Evolutionary conservation across 2,329 filamentous ascomycete species (phyloP).

Genomic region (Diplodia corticola): DNA sequence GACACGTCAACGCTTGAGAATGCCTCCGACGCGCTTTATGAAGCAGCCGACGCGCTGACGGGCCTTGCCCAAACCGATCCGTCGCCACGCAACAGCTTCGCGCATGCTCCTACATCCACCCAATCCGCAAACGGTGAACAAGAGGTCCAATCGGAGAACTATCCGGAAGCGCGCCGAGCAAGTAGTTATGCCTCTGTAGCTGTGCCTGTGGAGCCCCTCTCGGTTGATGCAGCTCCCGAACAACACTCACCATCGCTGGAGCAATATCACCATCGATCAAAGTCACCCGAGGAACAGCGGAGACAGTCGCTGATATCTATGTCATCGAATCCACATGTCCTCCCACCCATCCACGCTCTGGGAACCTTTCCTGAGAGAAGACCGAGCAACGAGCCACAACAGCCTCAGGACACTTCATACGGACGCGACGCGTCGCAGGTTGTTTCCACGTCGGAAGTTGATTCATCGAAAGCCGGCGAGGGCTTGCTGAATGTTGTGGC

Average conservation of each 20-base stretch:
- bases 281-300: conserved; percentile 46
- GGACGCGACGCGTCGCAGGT: conserved; percentile 33
- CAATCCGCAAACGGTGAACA: conserved; percentile 7
- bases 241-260: conserved; percentile 48
- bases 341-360: conserved; percentile 45
- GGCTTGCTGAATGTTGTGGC: conserved; percentile 21
- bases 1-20: neutral
- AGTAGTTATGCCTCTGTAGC: conserved; percentile 39
- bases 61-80: conserved; percentile 31
- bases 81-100: conserved; percentile 4
- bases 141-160: neutral
- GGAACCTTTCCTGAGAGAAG: conserved; percentile 9
- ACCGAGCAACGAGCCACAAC: conserved; percentile 9
- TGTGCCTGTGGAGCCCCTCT: conserved; percentile 43
- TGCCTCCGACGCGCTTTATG: conserved; percentile 31
- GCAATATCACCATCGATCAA: conserved; percentile 49
- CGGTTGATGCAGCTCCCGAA: conserved; percentile 37
- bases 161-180: conserved; percentile 30
- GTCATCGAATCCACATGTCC: conserved; percentile 36
- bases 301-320: conserved; percentile 38
- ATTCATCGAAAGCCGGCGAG: neutral
- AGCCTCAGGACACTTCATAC: conserved; percentile 24
- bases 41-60: conserved; percentile 44
- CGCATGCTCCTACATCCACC: neutral
- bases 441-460: conserved; percentile 26